Percentiles rank a stretch among this genome's conserved stretches.
phyloP scores from a whole-genome alignment of 805 yeast species.

The Jamesozyma rosinii region DNA sequence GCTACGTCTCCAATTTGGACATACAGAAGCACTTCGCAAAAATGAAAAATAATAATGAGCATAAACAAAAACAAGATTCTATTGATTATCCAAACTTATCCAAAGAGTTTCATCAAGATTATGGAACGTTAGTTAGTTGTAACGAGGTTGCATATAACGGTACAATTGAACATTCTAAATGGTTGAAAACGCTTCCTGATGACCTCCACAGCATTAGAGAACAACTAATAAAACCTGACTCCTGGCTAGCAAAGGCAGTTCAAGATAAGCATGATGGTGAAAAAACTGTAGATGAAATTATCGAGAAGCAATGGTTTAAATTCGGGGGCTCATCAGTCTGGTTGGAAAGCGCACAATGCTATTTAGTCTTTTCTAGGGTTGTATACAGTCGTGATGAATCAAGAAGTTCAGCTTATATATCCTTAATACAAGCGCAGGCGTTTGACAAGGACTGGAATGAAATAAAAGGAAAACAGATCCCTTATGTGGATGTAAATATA shows the following conservation, averaged over 20 bases:
- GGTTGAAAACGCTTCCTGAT: neutral
- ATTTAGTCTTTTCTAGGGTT: slow-evolving; percentile 36
- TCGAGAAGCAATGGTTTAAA: slow-evolving; percentile 29
- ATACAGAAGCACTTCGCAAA: slow-evolving; percentile 1
- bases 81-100: neutral
- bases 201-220: slow-evolving; percentile 4
- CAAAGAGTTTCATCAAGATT: slow-evolving; percentile 1
- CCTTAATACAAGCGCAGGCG: slow-evolving; percentile 36
- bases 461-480: slow-evolving; percentile 10
- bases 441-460: slow-evolving; percentile 40
- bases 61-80: neutral
- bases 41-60: neutral
- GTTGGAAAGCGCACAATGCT: slow-evolving; percentile 42
- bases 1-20: slow-evolving; percentile 11
- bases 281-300: slow-evolving; percentile 4
- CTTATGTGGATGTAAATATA: slow-evolving; percentile 22
- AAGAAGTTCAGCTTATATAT: slow-evolving; percentile 12
- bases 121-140: slow-evolving; percentile 5
- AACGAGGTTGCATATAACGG: slow-evolving; percentile 4
- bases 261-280: slow-evolving; percentile 6
- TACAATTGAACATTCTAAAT: slow-evolving; percentile 2
- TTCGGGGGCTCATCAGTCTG: slow-evolving; percentile 41
- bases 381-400: neutral
- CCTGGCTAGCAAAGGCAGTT: neutral
- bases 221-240: neutral